Conservation (phyloP, 2,329 filamentous ascomycete species). For the Epichloe hybrida region DNA sequence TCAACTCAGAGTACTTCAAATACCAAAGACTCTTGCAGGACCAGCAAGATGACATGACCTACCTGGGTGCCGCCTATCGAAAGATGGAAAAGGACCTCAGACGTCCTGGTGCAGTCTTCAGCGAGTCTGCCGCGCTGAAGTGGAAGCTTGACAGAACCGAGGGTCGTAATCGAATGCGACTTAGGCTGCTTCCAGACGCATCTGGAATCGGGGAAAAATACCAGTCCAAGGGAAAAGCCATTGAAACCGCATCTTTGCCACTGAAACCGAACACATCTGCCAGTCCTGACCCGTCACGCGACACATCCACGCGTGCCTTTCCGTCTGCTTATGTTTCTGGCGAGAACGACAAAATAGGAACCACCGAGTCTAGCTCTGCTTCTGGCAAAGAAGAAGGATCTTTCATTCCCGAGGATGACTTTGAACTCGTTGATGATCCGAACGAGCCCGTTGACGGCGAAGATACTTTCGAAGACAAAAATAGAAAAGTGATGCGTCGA, state of each 20-base stretch:
- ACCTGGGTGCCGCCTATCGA: conserved; percentile 60
- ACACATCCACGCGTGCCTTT: conserved; percentile 5
- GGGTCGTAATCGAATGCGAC: conserved; percentile 85
- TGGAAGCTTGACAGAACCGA: conserved; percentile 96
- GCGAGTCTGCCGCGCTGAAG: conserved; percentile 48
- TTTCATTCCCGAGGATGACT: conserved; percentile 62
- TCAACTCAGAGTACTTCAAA: conserved; percentile 81
- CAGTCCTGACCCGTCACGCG: conserved; percentile 10
- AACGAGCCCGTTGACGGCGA: conserved; percentile 64
- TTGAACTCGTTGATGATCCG: conserved; percentile 89
- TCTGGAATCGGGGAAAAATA: conserved; percentile 57
- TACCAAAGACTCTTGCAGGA: conserved; percentile 83
- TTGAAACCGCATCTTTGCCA: conserved; percentile 25
- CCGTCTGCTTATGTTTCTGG: conserved; percentile 13
- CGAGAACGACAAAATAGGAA: conserved; percentile 8
- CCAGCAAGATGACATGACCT: conserved; percentile 77
- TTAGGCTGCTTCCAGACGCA: conserved; percentile 71
- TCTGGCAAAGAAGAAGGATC: conserved; percentile 10
- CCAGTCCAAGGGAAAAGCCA: conserved; percentile 65
- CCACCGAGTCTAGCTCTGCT: conserved; percentile 13
- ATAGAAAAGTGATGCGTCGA: conserved; percentile 91
- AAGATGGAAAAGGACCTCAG: conserved; percentile 68
- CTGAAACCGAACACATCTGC: conserved; percentile 21
- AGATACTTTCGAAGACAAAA: conserved; percentile 87
- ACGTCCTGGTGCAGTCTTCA: conserved; percentile 70